Conservation (phyloP, 169 alveolate species). For the Theileria orientalis region DNA sequence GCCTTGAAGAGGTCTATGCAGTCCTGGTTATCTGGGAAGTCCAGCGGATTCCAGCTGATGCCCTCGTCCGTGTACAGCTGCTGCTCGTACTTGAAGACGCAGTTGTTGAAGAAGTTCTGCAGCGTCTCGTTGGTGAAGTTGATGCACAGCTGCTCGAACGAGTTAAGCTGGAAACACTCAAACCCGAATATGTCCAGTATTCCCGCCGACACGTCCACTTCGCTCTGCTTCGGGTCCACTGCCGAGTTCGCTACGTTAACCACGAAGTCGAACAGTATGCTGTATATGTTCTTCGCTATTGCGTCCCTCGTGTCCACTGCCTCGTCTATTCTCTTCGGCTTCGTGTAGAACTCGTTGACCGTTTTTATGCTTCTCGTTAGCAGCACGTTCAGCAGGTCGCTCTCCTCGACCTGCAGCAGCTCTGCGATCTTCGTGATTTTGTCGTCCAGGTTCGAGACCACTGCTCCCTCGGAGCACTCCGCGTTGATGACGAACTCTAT, state of each 20-base stretch:
- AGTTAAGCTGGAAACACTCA: conserved; percentile 93
- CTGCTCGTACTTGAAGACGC: conserved; percentile 94
- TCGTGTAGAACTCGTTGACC: conserved; percentile 75
- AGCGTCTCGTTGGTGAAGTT: conserved; percentile 96
- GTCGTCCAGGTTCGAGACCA: conserved; percentile 60
- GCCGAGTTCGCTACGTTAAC: conserved; percentile 91
- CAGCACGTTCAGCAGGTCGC: conserved; percentile 66
- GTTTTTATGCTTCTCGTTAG: conserved; percentile 75
- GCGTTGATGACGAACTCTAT: conserved; percentile 79
- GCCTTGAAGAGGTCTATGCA: conserved; percentile 92
- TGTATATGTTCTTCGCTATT: conserved; percentile 94
- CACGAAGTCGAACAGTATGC: conserved; percentile 91
- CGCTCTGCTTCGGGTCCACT: conserved; percentile 62
- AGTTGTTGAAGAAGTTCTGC: conserved; percentile 90
- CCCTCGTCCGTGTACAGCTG: conserved; percentile 88
- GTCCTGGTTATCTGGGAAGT: conserved; percentile 94
- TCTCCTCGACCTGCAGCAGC: conserved; percentile 69
- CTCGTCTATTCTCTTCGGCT: conserved; percentile 76
- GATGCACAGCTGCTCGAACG: conserved; percentile 95
- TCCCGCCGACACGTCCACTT: conserved; percentile 80
- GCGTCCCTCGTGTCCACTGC: conserved; percentile 91
- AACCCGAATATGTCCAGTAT: conserved; percentile 96
- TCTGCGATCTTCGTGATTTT: conserved; percentile 66
- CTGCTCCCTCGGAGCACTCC: conserved; percentile 71
- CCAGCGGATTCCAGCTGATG: conserved; percentile 91